phyloP scores from a whole-genome alignment of 1,139 yeast genomes.

The Nakaseomyces delphensis region DNA sequence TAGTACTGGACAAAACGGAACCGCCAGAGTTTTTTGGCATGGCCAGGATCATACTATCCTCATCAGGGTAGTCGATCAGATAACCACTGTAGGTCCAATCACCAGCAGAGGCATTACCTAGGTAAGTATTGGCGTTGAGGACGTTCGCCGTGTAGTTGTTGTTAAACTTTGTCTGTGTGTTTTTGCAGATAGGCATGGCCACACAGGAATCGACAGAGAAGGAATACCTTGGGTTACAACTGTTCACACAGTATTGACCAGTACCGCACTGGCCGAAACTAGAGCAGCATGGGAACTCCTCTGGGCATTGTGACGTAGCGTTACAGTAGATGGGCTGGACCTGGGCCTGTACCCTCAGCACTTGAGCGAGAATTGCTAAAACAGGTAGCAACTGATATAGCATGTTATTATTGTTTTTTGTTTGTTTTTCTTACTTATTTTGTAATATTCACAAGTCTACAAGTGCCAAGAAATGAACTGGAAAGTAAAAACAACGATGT shows the following conservation, averaged over 20 bases:
- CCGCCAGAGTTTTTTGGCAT: constrained; percentile 78
- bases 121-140: constrained; percentile 35
- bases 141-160: constrained; percentile 31
- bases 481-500: too few species aligned
- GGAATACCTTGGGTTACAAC: constrained; percentile 51
- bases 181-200: constrained; percentile 50
- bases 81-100: constrained; percentile 76
- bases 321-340: constrained; percentile 23
- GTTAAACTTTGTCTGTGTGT: constrained; percentile 34
- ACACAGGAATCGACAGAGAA: constrained; percentile 46
- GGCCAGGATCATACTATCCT: constrained; percentile 49
- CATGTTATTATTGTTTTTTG: not conserved
- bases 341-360: not conserved
- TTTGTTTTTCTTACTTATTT: not conserved
- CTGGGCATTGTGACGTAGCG: constrained; percentile 47
- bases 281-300: constrained; percentile 68
- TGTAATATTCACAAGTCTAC: too few species aligned
- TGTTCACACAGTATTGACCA: constrained; percentile 71
- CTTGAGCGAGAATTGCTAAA: not conserved
- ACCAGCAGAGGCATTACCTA: constrained; percentile 60
- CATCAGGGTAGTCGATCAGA: constrained; percentile 44
- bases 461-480: too few species aligned
- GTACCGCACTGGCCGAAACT: constrained; percentile 75
- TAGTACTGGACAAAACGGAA: constrained; percentile 71
- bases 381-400: constrained; percentile 1